phyloP scores from a whole-genome alignment of 2,329 filamentous ascomycete genomes.

The Aspergillus terreus region DNA sequence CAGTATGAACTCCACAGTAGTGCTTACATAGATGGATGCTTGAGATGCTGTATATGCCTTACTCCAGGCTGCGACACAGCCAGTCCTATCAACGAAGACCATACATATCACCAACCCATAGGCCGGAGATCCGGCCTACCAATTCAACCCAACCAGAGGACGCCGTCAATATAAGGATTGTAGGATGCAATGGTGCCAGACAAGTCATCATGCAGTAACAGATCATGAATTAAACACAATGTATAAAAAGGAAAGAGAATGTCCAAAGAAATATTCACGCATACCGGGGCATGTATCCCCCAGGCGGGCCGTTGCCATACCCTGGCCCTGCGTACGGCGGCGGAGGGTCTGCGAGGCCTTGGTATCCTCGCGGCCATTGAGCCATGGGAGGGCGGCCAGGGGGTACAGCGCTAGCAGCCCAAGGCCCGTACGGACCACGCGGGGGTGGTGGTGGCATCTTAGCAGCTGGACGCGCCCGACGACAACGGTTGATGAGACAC shows the following conservation, averaged over 20 bases:
- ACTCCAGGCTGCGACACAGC: too few species aligned
- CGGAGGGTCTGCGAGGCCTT: constrained; percentile 18
- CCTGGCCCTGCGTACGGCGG: constrained; percentile 17
- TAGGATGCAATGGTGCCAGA: neutral
- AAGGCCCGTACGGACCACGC: constrained; percentile 8
- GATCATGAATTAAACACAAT: neutral
- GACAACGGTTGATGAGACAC: constrained; percentile 61
- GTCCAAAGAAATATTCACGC: constrained; percentile 15
- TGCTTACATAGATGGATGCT: too few species aligned
- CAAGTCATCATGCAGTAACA: neutral
- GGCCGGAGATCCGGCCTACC: too few species aligned
- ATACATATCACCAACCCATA: too few species aligned
- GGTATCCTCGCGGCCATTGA: constrained; percentile 25
- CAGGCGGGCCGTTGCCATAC: constrained; percentile 1
- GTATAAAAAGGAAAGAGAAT: neutral
- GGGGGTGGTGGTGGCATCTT: constrained; percentile 16
- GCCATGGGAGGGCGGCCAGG: constrained; percentile 11
- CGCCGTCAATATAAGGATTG: neutral
- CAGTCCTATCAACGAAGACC: too few species aligned
- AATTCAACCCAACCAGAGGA: too few species aligned
- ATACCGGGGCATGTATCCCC: constrained; percentile 20
- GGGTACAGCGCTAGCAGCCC: constrained; percentile 10
- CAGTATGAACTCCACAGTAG: too few species aligned
- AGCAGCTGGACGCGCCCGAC: constrained; percentile 35
- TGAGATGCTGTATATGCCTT: too few species aligned